Base-by-base conservation (phyloP, 2,329 filamentous ascomycete genomes). In the Talaromyces piceae region DNA sequence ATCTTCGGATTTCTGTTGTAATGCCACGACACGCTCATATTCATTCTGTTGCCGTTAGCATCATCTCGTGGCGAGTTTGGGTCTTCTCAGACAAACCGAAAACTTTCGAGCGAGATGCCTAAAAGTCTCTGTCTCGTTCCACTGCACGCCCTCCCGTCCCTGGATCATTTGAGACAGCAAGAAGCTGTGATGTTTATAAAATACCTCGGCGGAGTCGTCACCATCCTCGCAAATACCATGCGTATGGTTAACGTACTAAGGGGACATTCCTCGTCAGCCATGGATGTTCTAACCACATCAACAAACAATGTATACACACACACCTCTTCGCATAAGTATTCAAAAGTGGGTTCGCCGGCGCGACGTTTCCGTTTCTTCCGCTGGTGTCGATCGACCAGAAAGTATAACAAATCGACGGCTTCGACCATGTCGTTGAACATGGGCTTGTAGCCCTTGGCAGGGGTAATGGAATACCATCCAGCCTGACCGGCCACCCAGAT, bases 401-500 rank as follows among this genome's bases (percentile, higher is more conserved):
- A 83, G 61, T 83, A 84, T 7, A 83, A 67, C 52, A 82, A 59
- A 56, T 79, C 73, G 30, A 84, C 76, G 1, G 79, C 80, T 62
- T 82, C 75, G 2, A 77, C 67, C 69, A 83, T 83, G 20, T 77
- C 72, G 44, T 75, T 70, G 63, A 76, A 82, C 31, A 75, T 73
- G 1, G 67, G 62, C 54, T 73, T 66, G 62, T 83, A 85, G 2
- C 71, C 69, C 56, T 72, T 70, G 37, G 74, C 68, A 2, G 82
- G 80, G 26, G 69, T 68, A 44, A 85, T 73, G 48, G 75, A 74
- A 60, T 80, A 84, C 81, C 81, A 84, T 50, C 82, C 82, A 33
- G 81, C 78, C 55, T 74, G 70, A 28, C 82, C 81, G 45, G 78
- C 75, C 18, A 81, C 80, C 81, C 82, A 84, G 41, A 84, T 70